Base-by-base conservation (phyloP, 768 basidiomycete genomes). In the Xerocomus spinulosus region DNA sequence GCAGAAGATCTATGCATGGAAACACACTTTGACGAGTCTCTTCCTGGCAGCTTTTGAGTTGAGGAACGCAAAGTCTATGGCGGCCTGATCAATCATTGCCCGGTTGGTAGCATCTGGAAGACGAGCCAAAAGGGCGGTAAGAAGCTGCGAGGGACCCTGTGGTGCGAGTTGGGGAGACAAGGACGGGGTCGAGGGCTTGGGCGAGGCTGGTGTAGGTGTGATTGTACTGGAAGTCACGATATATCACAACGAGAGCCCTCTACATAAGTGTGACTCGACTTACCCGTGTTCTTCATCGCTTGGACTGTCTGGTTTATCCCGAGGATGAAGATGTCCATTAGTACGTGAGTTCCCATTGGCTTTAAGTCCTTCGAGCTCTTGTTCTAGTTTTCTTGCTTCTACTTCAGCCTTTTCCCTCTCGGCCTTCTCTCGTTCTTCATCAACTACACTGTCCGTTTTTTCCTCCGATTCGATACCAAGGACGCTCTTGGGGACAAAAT, bases 11-110 rank as follows among this genome's bases (percentile, higher is more conserved):
- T 20, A 32, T n/a, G 25, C 14, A 35, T 47, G 39, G 21, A 52
- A 40, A 46, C 53, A 46, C 36, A 93, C 94, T 79, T 84, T 93
- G 55, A 91, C 75, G 33, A 97, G 76, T 47, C 96, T 72, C 65
- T 95, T 98, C 57, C 96, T 75, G 12, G 94, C 91, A 18, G 95
- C 92, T 65, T 98, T 98, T 35, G 92, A 94, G 62, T 98, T 99
- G 48, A 99, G 73, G 60, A 94, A 92, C 0, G 92, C 91, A 65
- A 99, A 99, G 53, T 99, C 95, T 32, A 97, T 81, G 0, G 93
- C 93, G 24, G 87, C 85, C 68, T 95, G 91, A 63, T 99, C 96
- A 48, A 98, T 88, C 50, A 92, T 66, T 2, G 80, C 77, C 14
- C 90, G 81, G 60, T 92, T 97, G 12, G 89, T 94, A n/a, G 90